These are phyloP conservation scores for Wickerhamomyces hampshirensis DNA, from an alignment of 805 yeast genomes.

Conservation along the genomic window DNA sequence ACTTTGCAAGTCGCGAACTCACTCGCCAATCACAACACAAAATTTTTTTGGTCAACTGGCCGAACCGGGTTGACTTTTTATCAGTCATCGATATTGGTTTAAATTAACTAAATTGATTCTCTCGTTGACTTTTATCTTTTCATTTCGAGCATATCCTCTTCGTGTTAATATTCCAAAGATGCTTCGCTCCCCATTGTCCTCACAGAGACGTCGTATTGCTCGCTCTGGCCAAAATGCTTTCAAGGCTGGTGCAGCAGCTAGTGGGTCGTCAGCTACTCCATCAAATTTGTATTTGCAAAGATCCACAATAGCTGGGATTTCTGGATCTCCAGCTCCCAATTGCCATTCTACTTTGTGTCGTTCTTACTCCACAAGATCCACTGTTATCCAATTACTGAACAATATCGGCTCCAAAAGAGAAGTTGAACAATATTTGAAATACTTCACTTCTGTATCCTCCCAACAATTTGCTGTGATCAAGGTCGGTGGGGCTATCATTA, in stretches of 20 bases:
- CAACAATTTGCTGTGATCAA: conserved; percentile 98
- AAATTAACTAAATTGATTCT: too few relatives aligned
- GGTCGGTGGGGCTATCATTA: conserved; percentile 98
- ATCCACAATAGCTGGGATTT: conserved; percentile 3
- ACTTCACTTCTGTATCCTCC: conserved; percentile 92
- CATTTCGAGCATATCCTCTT: neutral
- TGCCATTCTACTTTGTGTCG: conserved; percentile 18
- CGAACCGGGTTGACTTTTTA: conserved; percentile 4
- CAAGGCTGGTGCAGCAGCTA: conserved; percentile 9
- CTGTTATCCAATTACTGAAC: conserved; percentile 90
- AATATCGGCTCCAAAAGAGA: conserved; percentile 97
- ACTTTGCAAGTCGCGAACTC: too few relatives aligned
- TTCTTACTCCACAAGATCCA: conserved; percentile 73
- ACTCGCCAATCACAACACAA: too few relatives aligned
- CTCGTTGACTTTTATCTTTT: neutral
- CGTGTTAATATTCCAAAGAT: conserved; percentile 8
- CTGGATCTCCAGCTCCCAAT: conserved; percentile 10
- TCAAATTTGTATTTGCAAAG: conserved; percentile 9
- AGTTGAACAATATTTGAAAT: conserved; percentile 95
- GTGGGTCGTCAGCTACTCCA: conserved; percentile 9
- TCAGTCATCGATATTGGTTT: too few relatives aligned
- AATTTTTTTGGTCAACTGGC: too few relatives aligned
- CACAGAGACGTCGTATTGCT: conserved; percentile 23
- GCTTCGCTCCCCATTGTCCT: conserved; percentile 26
- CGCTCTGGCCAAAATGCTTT: conserved; percentile 18